Base-by-base conservation (phyloP, 768 basidiomycete species). In the Amanita molliuscula region DNA sequence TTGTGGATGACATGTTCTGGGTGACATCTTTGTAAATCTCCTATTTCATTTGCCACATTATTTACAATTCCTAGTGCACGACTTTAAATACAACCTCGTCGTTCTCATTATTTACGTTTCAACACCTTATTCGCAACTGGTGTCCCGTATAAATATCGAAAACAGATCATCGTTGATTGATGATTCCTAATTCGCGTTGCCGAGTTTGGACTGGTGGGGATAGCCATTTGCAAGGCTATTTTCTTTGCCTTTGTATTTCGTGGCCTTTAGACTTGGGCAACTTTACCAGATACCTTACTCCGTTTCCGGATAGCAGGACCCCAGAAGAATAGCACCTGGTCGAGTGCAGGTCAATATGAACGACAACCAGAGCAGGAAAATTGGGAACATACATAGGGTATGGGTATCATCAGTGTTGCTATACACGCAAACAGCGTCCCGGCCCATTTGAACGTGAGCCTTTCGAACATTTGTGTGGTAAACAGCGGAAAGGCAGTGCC, bases 401-500 rank as follows among this genome's bases (percentile, higher is more conserved):
- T 79, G 0, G 77, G 74, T n/a, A 79, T 67, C 66, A 85, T 71
- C 2, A 75, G 38, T 16, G 67, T 59, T 4, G 77, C 77, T 28
- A 84, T 62, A 25, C 70, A 69, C 0, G 70, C 78, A 55, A 80
- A 78, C 0, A 81, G 64, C 9, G 75, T 79, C 53, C 74, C 76
- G 1, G 79, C 78, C 76, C 82, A 84, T 53, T 70, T 72, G 51
- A 78, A 79, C 13, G 69, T 74, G 28, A 87, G 68, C 0, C 60
- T 65, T 2, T 62, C 59, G 60, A 78, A 82, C 79, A 84, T 81
- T 44, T 70, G 74, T 15, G 68, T 61, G 6, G 78, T 77, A 62
- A 84, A 84, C 7, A 86, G 69, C 0, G 83, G 77, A 62, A 86
- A 85, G 9, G 67, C 69, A 10, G 69, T 69, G 0, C 67, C 78